Conservation (phyloP, 805 yeast species). For the Candida tallmaniae region DNA sequence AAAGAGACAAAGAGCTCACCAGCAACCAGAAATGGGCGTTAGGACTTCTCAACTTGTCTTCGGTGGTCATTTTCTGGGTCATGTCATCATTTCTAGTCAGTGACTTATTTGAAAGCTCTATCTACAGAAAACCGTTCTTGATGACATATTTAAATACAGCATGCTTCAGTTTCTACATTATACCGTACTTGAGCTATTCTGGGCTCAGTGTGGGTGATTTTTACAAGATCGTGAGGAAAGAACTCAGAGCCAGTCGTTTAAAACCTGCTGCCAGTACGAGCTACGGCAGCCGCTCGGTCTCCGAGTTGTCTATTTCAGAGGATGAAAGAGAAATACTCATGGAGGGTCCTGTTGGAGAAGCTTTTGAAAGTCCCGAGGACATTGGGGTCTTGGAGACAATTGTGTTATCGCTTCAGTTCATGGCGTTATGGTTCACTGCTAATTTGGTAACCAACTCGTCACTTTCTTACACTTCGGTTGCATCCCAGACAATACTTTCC, state of each 20-base stretch:
- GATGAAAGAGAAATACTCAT: neutral
- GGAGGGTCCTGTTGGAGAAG: neutral
- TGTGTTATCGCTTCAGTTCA: slow-evolving; percentile 71
- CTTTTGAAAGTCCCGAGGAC: slow-evolving; percentile 7
- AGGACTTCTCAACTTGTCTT: slow-evolving; percentile 67
- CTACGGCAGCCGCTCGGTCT: slow-evolving; percentile 9
- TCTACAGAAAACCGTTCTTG: slow-evolving; percentile 84
- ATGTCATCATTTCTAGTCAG: slow-evolving; percentile 82
- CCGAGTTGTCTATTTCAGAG: neutral
- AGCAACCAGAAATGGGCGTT: slow-evolving; percentile 57
- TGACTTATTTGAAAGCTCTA: slow-evolving; percentile 61
- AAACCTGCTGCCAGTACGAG: slow-evolving; percentile 2
- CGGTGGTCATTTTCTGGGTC: slow-evolving; percentile 89
- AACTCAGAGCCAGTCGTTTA: slow-evolving; percentile 4
- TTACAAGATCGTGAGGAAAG: slow-evolving; percentile 16
- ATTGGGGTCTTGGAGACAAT: slow-evolving; percentile 62
- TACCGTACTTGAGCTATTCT: slow-evolving; percentile 48
- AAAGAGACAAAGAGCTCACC: slow-evolving; percentile 9
- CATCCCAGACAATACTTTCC: slow-evolving; percentile 88
- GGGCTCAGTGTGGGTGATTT: slow-evolving; percentile 20
- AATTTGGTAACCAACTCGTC: slow-evolving; percentile 87
- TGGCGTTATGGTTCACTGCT: slow-evolving; percentile 85
- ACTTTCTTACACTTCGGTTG: slow-evolving; percentile 83
- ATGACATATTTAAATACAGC: slow-evolving; percentile 91
- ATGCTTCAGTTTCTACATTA: slow-evolving; percentile 71